A percentile compares a stretch with the other conserved stretches of the same genome.
These are phyloP conservation scores for Paraphaeosphaeria minitans DNA, from an alignment of 2,329 filamentous ascomycete species.

Conservation along the genomic window DNA sequence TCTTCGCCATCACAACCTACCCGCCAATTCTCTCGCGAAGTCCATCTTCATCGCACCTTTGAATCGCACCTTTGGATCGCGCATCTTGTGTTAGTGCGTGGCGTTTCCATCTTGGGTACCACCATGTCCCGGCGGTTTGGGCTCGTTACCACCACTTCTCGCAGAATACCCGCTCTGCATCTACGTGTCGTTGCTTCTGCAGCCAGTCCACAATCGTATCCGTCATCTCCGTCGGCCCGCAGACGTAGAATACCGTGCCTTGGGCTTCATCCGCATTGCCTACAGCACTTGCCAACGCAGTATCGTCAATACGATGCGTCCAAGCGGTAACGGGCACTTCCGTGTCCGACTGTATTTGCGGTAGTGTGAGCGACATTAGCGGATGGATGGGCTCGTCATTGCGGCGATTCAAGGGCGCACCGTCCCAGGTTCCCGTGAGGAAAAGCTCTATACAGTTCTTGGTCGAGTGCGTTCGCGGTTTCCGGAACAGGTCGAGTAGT, in stretches of 20 bases:
- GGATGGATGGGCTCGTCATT: constrained; percentile 37
- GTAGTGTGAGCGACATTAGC: constrained; percentile 40
- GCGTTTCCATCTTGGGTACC: too few relatives aligned
- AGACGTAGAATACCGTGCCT: constrained; percentile 53
- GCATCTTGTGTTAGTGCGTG: constrained; percentile 25
- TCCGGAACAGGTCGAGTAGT: constrained; percentile 39
- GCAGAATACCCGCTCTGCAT: constrained; percentile 49
- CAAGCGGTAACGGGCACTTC: constrained; percentile 39
- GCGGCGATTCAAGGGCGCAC: constrained; percentile 27
- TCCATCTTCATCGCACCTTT: constrained; percentile 36
- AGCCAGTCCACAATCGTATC: constrained; percentile 52
- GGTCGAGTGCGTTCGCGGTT: constrained; percentile 30
- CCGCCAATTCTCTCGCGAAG: constrained; percentile 9
- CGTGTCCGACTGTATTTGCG: constrained; percentile 34
- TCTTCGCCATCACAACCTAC: constrained; percentile 16
- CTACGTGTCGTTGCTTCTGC: constrained; percentile 45
- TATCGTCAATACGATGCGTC: constrained; percentile 41
- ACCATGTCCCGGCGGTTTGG: not conserved
- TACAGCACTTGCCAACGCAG: constrained; percentile 49
- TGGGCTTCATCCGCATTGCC: constrained; percentile 42
- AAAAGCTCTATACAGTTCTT: constrained; percentile 44
- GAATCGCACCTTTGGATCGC: constrained; percentile 29
- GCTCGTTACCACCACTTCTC: constrained; percentile 58
- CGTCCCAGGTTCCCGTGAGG: constrained; percentile 43
- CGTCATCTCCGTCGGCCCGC: constrained; percentile 56